Base-by-base conservation (phyloP, 2,329 filamentous ascomycete genomes). In the Paramyrothecium roridum region DNA sequence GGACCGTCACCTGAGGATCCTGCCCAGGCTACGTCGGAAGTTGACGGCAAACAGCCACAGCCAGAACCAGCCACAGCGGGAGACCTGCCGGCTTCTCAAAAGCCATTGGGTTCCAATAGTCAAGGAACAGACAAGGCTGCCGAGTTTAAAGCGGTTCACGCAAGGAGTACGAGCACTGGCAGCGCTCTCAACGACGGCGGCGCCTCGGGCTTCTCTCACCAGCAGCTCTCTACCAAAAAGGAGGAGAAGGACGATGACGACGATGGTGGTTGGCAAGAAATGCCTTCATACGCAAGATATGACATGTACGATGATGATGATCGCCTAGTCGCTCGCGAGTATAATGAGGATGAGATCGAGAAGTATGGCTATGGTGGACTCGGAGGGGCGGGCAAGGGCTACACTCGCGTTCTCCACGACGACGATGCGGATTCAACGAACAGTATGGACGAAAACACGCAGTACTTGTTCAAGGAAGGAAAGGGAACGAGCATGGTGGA, bases 291-390 rank as follows among this genome's bases (percentile, higher is more conserved):
- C 66, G 95, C 93, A 8, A 88, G 89, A 40, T 96, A 95, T 69
- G 93, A 98, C 72, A 89, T 96, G 62, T 99, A 98, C 71, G 91
- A 99, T 68, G 95, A 99, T 65, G 88, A 96, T 70, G 90, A 96
- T 63, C 90, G 84, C 61, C 80, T 99, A 26, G 81, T 99, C 60
- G 95, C 95, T 13, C 87, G 84, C 59, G 93, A 96, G 63, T 88
- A 88, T 56, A 85, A 88, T 30, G 84, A 87, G 16, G 87, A 91
- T 50, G 87, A 83, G n/a, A 88, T 80, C 37, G 82, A 88, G 48
- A 78, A 73, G 48, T 84, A 86, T 58, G 86, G 83, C 46, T 96
- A 96, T 65, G 83, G 80, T 21, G 88, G 88, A 16, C 81, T 96
- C 0, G 93, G 93, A 22, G 93, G 93, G 26, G 93, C 93, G 10